Conservation (phyloP, 441 rosid genomes). For the Biscutella laevigata region DNA sequence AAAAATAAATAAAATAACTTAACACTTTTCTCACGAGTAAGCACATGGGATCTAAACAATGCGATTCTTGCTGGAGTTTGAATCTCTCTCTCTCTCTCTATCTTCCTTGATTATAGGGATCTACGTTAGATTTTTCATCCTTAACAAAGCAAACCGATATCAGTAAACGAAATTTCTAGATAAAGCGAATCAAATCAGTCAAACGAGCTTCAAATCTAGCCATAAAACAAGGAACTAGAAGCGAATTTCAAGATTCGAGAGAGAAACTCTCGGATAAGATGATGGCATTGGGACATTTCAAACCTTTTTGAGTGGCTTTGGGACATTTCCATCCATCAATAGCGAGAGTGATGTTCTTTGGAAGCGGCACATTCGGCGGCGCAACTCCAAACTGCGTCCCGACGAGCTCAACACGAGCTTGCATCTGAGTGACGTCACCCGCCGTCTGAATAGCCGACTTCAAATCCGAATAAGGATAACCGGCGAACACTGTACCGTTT, state of each 20-base stretch:
- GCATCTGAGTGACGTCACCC: slow-evolving; percentile 75
- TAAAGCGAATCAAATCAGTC: slow-evolving; percentile 2
- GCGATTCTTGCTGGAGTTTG: slow-evolving; percentile 3
- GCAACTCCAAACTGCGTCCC: slow-evolving; percentile 92
- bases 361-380: slow-evolving; percentile 56
- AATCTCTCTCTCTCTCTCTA: no score
- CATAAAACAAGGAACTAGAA: no score
- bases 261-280: background rate
- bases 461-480: slow-evolving; percentile 69
- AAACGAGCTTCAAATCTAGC: no score
- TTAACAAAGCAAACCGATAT: background rate
- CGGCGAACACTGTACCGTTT: slow-evolving; percentile 68
- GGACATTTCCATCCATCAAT: slow-evolving; percentile 78
- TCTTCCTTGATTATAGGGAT: slow-evolving; percentile 3
- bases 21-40: slow-evolving; percentile 5
- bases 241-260: background rate
- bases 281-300: background rate
- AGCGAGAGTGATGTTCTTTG: slow-evolving; percentile 46
- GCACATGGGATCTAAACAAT: slow-evolving; percentile 20
- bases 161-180: background rate
- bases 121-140: background rate
- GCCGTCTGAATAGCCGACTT: slow-evolving; percentile 87
- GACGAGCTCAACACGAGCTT: slow-evolving; percentile 51
- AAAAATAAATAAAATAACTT: background rate
- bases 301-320: slow-evolving; percentile 45